phyloP scores from a whole-genome alignment of 2,329 filamentous ascomycete genomes.

The Truncatella angustata region DNA sequence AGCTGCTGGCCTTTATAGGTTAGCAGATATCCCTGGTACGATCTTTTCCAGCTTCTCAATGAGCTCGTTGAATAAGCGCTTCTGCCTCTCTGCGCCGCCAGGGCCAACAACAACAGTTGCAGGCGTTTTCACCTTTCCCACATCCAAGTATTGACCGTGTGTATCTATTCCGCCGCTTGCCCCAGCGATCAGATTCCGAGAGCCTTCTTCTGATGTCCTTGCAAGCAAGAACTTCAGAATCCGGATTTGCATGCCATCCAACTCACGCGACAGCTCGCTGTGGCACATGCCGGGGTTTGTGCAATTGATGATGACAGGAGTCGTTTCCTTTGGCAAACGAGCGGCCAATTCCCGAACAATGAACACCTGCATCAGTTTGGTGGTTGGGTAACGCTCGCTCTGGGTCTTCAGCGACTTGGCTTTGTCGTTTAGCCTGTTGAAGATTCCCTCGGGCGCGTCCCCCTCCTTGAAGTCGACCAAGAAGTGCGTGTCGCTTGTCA shows the following conservation, averaged over 20 bases:
- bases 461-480: neutral
- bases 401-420: neutral
- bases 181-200: conserved; percentile 1
- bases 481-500: neutral
- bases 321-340: neutral
- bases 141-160: conserved; percentile 4
- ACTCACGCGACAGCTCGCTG: neutral
- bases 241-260: neutral
- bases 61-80: neutral
- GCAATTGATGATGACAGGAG: conserved; percentile 4
- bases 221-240: neutral
- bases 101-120: conserved; percentile 2
- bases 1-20: neutral
- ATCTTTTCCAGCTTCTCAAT: conserved; percentile 4
- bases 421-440: neutral
- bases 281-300: conserved; percentile 6
- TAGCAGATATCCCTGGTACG: neutral
- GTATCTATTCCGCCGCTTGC: neutral
- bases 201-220: neutral
- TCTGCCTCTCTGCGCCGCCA: neutral
- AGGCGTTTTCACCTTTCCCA: neutral
- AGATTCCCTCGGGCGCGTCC: neutral
- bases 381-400: neutral
- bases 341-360: neutral
- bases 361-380: conserved; percentile 1